Evolutionary conservation across 148 eudicot genomes (phyloP).

Genomic region (Amaranthus cruentus): DNA sequence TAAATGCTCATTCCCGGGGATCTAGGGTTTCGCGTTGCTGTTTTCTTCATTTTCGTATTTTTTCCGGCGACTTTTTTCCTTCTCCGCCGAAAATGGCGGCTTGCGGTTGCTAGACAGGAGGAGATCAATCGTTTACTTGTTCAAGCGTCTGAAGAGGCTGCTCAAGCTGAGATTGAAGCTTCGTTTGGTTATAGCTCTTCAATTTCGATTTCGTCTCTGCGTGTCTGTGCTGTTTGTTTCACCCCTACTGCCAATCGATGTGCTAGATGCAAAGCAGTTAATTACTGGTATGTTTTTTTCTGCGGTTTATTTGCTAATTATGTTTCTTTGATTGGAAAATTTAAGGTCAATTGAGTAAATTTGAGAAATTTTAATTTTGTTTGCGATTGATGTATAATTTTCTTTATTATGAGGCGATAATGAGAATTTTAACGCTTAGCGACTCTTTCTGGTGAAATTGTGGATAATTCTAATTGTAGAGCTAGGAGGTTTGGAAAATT

Average conservation of each 20-base stretch:
- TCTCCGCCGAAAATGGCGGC: constrained; percentile 64
- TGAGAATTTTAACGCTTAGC: neutral
- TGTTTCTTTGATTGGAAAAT: neutral
- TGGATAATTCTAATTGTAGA: neutral
- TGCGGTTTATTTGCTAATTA: neutral
- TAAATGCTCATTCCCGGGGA: constrained; percentile 64
- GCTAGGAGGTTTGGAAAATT: neutral
- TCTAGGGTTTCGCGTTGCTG: constrained; percentile 62
- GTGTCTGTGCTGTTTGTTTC: constrained; percentile 58
- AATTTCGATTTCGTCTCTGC: constrained; percentile 22
- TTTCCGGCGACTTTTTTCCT: constrained; percentile 37
- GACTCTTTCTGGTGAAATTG: neutral
- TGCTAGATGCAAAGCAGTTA: constrained; percentile 61
- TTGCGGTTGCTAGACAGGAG: constrained; percentile 45
- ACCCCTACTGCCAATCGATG: constrained; percentile 56
- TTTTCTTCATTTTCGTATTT: constrained; percentile 26
- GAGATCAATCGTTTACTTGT: constrained; percentile 67
- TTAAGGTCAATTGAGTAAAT: neutral
- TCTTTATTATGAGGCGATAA: neutral
- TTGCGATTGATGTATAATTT: neutral
- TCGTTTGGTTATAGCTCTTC: constrained; percentile 15
- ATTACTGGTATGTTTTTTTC: constrained; percentile 57
- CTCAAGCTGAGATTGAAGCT: constrained; percentile 64
- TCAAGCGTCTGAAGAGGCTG: constrained; percentile 63
- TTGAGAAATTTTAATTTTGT: neutral